These are phyloP conservation scores for Coemansia sp. DNA, from an alignment of 192 early-diverging fungal species.

Conservation along the genomic window DNA sequence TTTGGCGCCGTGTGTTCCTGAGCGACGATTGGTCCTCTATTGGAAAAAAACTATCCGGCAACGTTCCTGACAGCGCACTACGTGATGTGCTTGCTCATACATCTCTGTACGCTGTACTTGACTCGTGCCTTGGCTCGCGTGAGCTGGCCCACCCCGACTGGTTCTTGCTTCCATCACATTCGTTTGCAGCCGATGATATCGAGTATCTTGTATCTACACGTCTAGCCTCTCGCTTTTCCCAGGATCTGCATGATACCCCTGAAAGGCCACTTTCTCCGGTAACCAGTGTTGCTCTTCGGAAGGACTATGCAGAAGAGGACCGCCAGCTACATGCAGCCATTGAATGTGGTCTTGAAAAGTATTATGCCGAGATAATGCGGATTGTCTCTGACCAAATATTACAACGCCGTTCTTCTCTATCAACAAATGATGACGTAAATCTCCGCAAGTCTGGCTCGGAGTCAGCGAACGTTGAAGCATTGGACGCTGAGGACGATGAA, in stretches of 20 bases:
- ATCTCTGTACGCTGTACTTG: constrained; percentile 26
- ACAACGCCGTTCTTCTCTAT: neutral
- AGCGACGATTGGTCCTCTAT: constrained; percentile 39
- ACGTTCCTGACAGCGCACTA: constrained; percentile 28
- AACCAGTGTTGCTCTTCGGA: constrained; percentile 15
- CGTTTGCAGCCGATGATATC: constrained; percentile 7
- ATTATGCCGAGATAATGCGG: constrained; percentile 38
- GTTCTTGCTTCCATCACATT: constrained; percentile 27
- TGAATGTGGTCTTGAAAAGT: constrained; percentile 18
- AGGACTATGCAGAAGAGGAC: constrained; percentile 33
- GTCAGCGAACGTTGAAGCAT: neutral
- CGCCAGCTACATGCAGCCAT: constrained; percentile 23
- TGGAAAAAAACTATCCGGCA: constrained; percentile 8
- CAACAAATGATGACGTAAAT: neutral
- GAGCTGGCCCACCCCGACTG: constrained; percentile 34
- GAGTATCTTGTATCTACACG: constrained; percentile 25
- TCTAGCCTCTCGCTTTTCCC: constrained; percentile 24
- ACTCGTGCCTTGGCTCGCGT: constrained; percentile 24
- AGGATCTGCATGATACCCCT: neutral
- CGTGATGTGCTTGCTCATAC: constrained; percentile 26
- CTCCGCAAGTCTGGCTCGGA: constrained; percentile 1
- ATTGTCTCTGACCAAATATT: constrained; percentile 25
- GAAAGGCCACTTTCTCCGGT: constrained; percentile 18
- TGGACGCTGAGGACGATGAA: constrained; percentile 13
- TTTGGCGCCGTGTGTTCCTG: constrained; percentile 48